Conservation (phyloP, 75 land plant species). For the Sequoiadendron giganteum region DNA sequence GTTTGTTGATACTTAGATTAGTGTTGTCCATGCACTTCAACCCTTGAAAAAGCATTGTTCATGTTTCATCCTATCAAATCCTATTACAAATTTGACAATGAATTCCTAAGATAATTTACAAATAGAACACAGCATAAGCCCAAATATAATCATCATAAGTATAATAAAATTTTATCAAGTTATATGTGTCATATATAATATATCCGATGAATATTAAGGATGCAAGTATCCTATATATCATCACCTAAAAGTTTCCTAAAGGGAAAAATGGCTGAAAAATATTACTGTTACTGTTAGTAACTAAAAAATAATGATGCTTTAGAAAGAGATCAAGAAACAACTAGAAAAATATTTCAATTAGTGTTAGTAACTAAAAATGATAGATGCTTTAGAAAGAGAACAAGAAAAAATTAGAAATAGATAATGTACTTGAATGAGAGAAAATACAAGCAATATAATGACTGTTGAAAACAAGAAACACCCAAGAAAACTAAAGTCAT, state of each 20-base stretch:
- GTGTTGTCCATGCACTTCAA: too few species aligned
- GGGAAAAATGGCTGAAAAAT: conserved; percentile 52
- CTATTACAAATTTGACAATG: too few species aligned
- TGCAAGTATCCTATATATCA: conserved; percentile 69
- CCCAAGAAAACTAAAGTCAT: conserved; percentile 61
- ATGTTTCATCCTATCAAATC: too few species aligned
- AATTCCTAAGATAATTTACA: too few species aligned
- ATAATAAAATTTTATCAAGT: conserved; percentile 70
- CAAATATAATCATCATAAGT: conserved; percentile 84
- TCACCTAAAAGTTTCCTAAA: conserved; percentile 56
- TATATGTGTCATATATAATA: conserved; percentile 91
- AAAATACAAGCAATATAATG: conserved; percentile 29
- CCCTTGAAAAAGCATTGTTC: too few species aligned
- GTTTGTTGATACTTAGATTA: too few species aligned
- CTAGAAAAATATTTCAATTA: conserved; percentile 15
- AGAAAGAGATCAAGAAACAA: too few species aligned
- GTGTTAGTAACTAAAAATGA: background rate
- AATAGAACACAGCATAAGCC: conserved; percentile 78
- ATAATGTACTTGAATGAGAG: conserved; percentile 36
- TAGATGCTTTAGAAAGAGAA: background rate
- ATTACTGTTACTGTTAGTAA: too few species aligned
- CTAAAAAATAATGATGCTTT: too few species aligned
- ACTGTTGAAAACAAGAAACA: conserved; percentile 39
- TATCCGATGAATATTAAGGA: conserved; percentile 80
- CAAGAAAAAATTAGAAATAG: background rate